These are phyloP conservation scores for Luffa acutangula DNA, from an alignment of 306 rosid species.

Conservation along the genomic window DNA sequence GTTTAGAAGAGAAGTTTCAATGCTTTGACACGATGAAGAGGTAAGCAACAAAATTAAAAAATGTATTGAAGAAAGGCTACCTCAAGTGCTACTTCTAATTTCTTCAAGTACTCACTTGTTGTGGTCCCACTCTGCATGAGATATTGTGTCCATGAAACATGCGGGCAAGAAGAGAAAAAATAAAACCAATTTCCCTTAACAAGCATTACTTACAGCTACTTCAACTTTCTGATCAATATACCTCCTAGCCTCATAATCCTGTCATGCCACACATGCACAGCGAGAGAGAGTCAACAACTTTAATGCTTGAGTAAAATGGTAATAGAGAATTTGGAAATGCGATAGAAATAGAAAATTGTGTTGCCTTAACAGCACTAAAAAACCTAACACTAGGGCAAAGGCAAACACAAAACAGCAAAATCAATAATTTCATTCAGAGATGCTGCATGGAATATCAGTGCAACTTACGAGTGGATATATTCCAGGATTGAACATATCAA, in stretches of 20 bases:
- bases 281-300: not conserved
- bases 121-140: constrained; percentile 63
- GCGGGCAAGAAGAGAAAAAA: not conserved
- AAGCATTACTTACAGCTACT: constrained; percentile 50
- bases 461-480: constrained; percentile 79
- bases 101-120: constrained; percentile 58
- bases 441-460: not conserved
- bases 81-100: constrained; percentile 76
- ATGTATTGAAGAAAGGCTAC: constrained; percentile 20
- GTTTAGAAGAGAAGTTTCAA: not conserved
- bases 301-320: not conserved
- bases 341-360: not conserved
- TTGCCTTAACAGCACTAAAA: not conserved
- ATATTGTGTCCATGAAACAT: not conserved
- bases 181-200: constrained; percentile 14
- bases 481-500: constrained; percentile 89
- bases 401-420: constrained; percentile 9
- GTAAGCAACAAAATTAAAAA: not conserved
- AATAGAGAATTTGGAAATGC: not conserved
- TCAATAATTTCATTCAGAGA: not conserved
- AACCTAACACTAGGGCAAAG: constrained; percentile 1
- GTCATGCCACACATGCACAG: not conserved
- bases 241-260: constrained; percentile 82
- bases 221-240: constrained; percentile 77
- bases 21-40: not conserved